Conservation (phyloP, 495 filamentous ascomycete species). For the Trichocladium uniseriatum region DNA sequence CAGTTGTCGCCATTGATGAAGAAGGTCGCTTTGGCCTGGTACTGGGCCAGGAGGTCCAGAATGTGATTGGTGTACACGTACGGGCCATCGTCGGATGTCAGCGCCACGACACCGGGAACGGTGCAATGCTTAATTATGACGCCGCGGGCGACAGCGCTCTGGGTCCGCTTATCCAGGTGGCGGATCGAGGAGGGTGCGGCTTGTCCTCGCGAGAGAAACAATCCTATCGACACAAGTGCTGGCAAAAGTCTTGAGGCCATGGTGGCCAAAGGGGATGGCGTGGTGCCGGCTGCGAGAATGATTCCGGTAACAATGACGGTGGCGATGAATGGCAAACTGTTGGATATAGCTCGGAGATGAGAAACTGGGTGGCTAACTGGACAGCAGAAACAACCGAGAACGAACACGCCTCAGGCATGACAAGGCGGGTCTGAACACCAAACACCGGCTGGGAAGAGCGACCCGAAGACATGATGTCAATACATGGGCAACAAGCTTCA, state of each 20-base stretch:
- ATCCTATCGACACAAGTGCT: slow-evolving; percentile 5
- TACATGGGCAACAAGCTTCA: no score
- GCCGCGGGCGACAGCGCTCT: slow-evolving; percentile 4
- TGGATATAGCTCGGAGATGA: neutral
- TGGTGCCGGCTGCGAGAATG: neutral
- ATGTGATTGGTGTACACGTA: slow-evolving; percentile 26
- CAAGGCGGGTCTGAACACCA: no score
- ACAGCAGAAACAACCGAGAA: neutral
- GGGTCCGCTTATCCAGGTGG: slow-evolving; percentile 3
- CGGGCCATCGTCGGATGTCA: slow-evolving; percentile 42
- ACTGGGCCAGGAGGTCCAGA: slow-evolving; percentile 28
- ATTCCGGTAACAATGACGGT: neutral
- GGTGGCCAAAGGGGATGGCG: neutral
- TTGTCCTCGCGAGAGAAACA: slow-evolving; percentile 5
- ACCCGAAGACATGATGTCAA: no score
- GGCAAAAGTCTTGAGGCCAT: neutral
- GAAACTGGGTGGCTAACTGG: neutral
- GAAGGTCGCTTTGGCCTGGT: slow-evolving; percentile 57
- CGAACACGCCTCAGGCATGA: neutral
- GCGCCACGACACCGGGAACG: slow-evolving; percentile 33
- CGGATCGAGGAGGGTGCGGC: neutral
- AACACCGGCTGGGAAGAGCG: no score
- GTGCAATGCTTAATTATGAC: slow-evolving; percentile 50
- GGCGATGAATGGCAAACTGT: neutral
- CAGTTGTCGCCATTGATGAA: slow-evolving; percentile 64